A percentile compares a stretch with the other conserved stretches of the same genome.
Evolutionary conservation across 2,329 filamentous ascomycete genomes (phyloP).

Genomic region (Cladobotryum protrusum): DNA sequence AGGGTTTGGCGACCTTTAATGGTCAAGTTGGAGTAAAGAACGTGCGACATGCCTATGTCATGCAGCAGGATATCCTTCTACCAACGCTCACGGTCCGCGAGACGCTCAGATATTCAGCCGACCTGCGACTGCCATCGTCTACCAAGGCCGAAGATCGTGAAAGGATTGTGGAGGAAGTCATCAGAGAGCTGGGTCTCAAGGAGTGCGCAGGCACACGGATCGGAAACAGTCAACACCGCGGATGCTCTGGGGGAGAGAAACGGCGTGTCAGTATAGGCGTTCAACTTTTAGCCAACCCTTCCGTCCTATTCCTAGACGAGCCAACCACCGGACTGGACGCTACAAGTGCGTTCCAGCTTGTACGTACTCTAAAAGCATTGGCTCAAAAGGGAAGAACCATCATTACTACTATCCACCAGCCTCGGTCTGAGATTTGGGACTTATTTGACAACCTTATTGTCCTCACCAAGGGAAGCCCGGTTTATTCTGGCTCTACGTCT

Average conservation of each 20-base stretch:
- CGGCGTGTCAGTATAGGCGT: conserved; percentile 70
- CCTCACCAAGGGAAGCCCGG: conserved; percentile 58
- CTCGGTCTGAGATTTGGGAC: conserved; percentile 72
- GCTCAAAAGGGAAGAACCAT: conserved; percentile 64
- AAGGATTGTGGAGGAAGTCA: conserved; percentile 67
- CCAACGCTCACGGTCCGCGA: conserved; percentile 70
- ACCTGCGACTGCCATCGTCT: conserved; percentile 60
- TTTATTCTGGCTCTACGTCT: conserved; percentile 58
- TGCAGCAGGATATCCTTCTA: conserved; percentile 69
- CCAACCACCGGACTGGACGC: conserved; percentile 74
- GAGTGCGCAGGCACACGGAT: conserved; percentile 72
- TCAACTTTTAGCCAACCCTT: conserved; percentile 72
- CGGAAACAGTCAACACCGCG: conserved; percentile 63
- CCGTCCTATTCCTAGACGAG: conserved; percentile 71
- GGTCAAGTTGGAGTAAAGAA: conserved; percentile 44
- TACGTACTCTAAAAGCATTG: conserved; percentile 62
- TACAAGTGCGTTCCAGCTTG: conserved; percentile 67
- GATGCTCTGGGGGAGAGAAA: conserved; percentile 75
- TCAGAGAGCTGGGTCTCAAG: conserved; percentile 67
- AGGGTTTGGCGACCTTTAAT: conserved; percentile 58
- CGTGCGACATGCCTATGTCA: conserved; percentile 62
- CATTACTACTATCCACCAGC: conserved; percentile 70
- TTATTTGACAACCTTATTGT: conserved; percentile 68
- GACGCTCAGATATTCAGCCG: conserved; percentile 66
- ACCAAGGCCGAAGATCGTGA: conserved; percentile 53